Evolutionary conservation across 2,329 filamentous ascomycete species (phyloP), one percentile per base, ranked within the genome.

Genomic region (Trichoderma sp.): DNA sequence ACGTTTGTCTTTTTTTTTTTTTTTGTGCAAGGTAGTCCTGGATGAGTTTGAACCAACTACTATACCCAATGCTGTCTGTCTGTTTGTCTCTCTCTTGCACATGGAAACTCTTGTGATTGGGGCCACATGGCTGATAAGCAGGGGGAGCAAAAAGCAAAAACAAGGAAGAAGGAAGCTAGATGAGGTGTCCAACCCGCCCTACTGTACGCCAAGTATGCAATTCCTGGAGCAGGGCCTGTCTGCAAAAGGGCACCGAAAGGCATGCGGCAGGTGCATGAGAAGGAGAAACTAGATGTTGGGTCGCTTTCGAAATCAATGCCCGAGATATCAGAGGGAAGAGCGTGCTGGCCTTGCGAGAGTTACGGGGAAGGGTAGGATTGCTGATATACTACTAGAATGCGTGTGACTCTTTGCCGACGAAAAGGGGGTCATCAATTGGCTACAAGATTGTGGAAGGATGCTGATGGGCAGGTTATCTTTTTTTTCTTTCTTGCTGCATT

Each of bases 151-250:
- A 52, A 52, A 17, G 32, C 25, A 60, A 63, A 52, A 17, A 15
- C 15, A 63, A 8, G 25, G 27, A 52, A 17, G 32, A 27, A 19
- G 32, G 19, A 64, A 39, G 42, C 59, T 52, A 64, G 58, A 53
- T 64, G 42, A 27, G 17, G 60, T 35, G 34, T 53, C 12, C 34
- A 25, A 19, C 17, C 12, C 9, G 45, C 60, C 48, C 42, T 27
- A 27, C n/a, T 50, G 48, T 58, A 53, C 48, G 60, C 60, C 48
- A 64, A 53, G 34, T 39, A 64, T 64, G 60, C 60, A 64, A 29
- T 39, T 27, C 34, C 34, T 53, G 45, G 32, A 32, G 25, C 48
- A 42, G 42, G 50, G 50, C 48, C 60, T n/a, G 34, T 35, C 48
- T 53, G 45, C 45, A 32, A 53, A 64, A 15, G 61, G 27, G 27